These are phyloP conservation scores for Achlya hypogyna DNA, from an alignment of 352 stramenopile genomes.

Conservation along the genomic window DNA sequence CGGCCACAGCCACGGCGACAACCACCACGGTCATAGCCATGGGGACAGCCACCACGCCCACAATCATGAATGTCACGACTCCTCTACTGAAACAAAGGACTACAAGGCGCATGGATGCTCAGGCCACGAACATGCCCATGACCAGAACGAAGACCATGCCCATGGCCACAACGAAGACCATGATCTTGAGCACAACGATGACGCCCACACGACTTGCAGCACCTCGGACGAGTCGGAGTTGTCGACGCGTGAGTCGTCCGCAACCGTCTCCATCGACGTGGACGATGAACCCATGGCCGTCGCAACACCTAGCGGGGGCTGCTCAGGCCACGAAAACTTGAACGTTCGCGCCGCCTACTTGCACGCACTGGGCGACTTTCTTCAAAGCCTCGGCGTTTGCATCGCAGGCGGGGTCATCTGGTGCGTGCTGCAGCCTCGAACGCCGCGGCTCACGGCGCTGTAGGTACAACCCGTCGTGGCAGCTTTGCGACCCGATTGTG, in stretches of 20 bases:
- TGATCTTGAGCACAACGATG: not conserved
- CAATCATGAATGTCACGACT: slow-evolving; percentile 23
- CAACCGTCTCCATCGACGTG: too few relatives aligned
- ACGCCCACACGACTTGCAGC: too few relatives aligned
- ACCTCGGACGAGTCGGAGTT: not conserved
- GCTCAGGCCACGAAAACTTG: slow-evolving; percentile 77
- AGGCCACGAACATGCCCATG: slow-evolving; percentile 22
- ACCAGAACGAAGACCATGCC: slow-evolving; percentile 23
- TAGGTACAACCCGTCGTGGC: slow-evolving; percentile 81
- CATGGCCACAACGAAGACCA: slow-evolving; percentile 22
- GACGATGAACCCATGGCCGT: not conserved
- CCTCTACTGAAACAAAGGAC: slow-evolving; percentile 24
- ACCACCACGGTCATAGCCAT: slow-evolving; percentile 34
- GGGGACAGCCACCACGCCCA: slow-evolving; percentile 33
- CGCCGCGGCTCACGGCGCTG: not conserved
- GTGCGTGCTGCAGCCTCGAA: slow-evolving; percentile 31
- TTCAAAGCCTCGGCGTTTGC: slow-evolving; percentile 95
- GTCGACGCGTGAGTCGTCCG: too few relatives aligned
- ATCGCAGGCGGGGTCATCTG: slow-evolving; percentile 94
- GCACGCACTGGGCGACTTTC: slow-evolving; percentile 95
- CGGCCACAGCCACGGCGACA: slow-evolving; percentile 32
- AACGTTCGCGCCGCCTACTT: slow-evolving; percentile 97
- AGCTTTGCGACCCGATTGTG: slow-evolving; percentile 94
- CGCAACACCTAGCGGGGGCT: not conserved
- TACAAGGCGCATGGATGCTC: too few relatives aligned